phyloP scores from a whole-genome alignment of 331 rosid species.

The Acacia concinna region DNA sequence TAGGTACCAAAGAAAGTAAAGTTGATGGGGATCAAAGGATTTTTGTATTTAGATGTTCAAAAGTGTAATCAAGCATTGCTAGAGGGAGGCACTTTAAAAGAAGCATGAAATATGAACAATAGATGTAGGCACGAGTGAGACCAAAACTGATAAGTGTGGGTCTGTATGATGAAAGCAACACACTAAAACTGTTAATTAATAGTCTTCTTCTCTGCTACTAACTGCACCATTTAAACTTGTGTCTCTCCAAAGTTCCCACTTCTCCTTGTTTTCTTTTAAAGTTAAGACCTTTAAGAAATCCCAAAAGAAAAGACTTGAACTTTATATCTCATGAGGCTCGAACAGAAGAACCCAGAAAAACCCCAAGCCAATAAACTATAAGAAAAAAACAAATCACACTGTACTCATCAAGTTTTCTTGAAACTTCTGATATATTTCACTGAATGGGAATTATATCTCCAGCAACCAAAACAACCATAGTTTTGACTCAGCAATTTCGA shows the following conservation, averaged over 20 bases:
- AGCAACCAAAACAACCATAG: constrained; percentile 10
- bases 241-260: constrained; percentile 44
- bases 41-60: constrained; percentile 40
- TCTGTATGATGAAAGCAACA: constrained; percentile 36
- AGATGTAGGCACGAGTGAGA: constrained; percentile 41
- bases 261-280: constrained; percentile 43
- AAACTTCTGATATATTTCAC: constrained; percentile 9
- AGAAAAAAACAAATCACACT: constrained; percentile 7
- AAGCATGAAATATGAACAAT: constrained; percentile 35
- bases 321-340: constrained; percentile 23
- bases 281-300: constrained; percentile 17
- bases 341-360: constrained; percentile 22
- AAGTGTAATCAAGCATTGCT: constrained; percentile 40
- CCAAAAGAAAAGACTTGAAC: constrained; percentile 28
- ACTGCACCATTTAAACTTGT: constrained; percentile 27
- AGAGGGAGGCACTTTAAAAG: constrained; percentile 26
- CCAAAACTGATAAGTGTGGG: constrained; percentile 39
- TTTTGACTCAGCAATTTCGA: not conserved
- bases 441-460: constrained; percentile 2
- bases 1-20: constrained; percentile 37
- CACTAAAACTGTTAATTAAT: constrained; percentile 19
- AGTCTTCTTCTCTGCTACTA: constrained; percentile 35
- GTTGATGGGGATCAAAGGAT: constrained; percentile 32
- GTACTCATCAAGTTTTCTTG: constrained; percentile 2
- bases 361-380: constrained; percentile 13